Evolutionary conservation across 2,329 filamentous ascomycete species (phyloP).

Genomic region (Fonsecaea monophora): DNA sequence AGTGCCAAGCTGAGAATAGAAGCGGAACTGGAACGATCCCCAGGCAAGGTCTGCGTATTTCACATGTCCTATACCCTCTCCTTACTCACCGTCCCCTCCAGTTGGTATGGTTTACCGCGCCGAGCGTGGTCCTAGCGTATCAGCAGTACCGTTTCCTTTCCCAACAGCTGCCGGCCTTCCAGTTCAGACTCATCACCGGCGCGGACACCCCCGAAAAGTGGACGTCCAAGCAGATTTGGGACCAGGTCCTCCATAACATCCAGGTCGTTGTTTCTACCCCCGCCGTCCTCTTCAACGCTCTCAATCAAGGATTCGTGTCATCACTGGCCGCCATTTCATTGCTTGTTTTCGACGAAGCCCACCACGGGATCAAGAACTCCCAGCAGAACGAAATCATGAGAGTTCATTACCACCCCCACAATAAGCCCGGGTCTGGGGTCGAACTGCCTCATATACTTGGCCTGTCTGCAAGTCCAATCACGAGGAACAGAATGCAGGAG

Average conservation of each 20-base stretch:
- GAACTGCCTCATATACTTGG: slow-evolving; percentile 72
- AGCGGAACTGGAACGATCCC: slow-evolving; percentile 64
- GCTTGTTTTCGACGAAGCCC: slow-evolving; percentile 85
- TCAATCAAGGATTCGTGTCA: slow-evolving; percentile 74
- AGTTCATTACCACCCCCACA: slow-evolving; percentile 68
- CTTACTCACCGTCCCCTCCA: slow-evolving; percentile 34
- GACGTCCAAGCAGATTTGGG: slow-evolving; percentile 72
- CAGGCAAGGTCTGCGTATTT: slow-evolving; percentile 59
- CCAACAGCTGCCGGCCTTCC: slow-evolving; percentile 63
- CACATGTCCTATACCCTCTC: slow-evolving; percentile 5
- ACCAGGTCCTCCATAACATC: slow-evolving; percentile 67
- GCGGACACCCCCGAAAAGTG: slow-evolving; percentile 74
- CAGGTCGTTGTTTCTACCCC: slow-evolving; percentile 80
- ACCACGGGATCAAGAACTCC: slow-evolving; percentile 72
- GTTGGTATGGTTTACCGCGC: slow-evolving; percentile 74
- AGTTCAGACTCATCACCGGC: slow-evolving; percentile 70
- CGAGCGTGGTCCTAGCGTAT: slow-evolving; percentile 69
- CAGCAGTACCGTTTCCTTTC: slow-evolving; percentile 70
- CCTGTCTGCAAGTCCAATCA: slow-evolving; percentile 79
- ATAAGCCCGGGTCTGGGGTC: slow-evolving; percentile 44
- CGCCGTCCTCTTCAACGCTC: slow-evolving; percentile 74
- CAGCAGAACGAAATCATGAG: slow-evolving; percentile 75
- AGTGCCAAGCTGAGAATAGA: slow-evolving; percentile 73
- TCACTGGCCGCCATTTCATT: slow-evolving; percentile 68
- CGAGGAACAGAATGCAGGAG: slow-evolving; percentile 46